Conservation (phyloP, 441 rosid species). For the Jatropha multifida region DNA sequence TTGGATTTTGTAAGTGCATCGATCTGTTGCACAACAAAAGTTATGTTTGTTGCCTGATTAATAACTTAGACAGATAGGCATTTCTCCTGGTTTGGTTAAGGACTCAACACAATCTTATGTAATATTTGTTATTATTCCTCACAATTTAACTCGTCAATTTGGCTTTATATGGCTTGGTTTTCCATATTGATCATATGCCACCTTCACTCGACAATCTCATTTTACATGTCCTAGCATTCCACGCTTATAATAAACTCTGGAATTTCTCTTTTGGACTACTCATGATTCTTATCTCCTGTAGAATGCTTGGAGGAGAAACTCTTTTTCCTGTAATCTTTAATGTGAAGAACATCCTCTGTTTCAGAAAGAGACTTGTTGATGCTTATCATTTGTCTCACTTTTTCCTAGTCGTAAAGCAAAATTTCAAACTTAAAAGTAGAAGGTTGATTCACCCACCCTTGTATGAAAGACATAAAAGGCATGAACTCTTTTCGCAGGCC, state of each 20-base stretch:
- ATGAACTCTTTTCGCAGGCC: not conserved
- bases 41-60: not conserved
- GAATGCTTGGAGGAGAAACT: not conserved
- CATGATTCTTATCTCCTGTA: not conserved
- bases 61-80: not conserved
- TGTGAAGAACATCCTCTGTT: not conserved
- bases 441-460: conserved; percentile 4
- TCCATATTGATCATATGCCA: not conserved
- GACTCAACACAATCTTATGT: not conserved
- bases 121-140: not conserved
- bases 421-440: not conserved
- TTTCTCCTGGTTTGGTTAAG: not conserved
- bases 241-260: not conserved
- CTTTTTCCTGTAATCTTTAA: not conserved
- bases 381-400: conserved; percentile 14
- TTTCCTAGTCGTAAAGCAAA: conserved; percentile 8
- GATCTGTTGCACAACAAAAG: not conserved
- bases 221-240: not conserved
- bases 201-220: not conserved
- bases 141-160: not conserved
- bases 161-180: not conserved
- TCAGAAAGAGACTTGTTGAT: not conserved
- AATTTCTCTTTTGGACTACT: not conserved
- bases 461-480: not conserved
- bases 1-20: too few relatives aligned